Conservation (phyloP, 768 basidiomycete species). For the Scleroderma bovista region DNA sequence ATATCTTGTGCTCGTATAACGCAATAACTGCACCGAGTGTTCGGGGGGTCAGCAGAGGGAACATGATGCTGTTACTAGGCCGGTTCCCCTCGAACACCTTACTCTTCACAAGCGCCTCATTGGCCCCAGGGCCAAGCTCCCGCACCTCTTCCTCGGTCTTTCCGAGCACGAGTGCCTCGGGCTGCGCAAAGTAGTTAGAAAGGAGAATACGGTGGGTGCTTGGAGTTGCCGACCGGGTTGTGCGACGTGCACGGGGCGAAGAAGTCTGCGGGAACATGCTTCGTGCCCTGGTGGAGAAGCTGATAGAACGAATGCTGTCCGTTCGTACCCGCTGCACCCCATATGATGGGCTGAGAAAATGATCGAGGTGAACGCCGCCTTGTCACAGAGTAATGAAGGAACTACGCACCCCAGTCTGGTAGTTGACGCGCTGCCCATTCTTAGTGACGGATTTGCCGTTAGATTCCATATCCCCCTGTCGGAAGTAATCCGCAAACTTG, state of each 20-base stretch:
- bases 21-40: conserved; percentile 86
- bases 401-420: conserved; percentile 85
- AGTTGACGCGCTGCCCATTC: conserved; percentile 84
- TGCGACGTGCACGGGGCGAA: conserved; percentile 84
- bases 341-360: conserved; percentile 80
- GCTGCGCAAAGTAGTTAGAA: conserved; percentile 97
- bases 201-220: conserved; percentile 95
- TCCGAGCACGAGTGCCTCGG: conserved; percentile 95
- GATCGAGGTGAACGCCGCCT: neutral
- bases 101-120: conserved; percentile 85
- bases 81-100: conserved; percentile 98
- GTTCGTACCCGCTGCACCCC: conserved; percentile 98
- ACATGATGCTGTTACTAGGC: conserved; percentile 94
- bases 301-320: conserved; percentile 99
- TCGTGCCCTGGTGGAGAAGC: conserved; percentile 91
- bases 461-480: conserved; percentile 99
- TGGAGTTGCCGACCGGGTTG: conserved; percentile 81
- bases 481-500: conserved; percentile 99
- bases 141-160: conserved; percentile 89
- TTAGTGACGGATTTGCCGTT: conserved; percentile 98
- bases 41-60: conserved; percentile 87
- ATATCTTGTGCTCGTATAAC: conserved; percentile 98
- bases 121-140: conserved; percentile 65
- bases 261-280: conserved; percentile 89
- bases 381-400: neutral